These are phyloP conservation scores for Zelonia costaricensis DNA, from an alignment of 208 protist genomes.

Conservation along the genomic window DNA sequence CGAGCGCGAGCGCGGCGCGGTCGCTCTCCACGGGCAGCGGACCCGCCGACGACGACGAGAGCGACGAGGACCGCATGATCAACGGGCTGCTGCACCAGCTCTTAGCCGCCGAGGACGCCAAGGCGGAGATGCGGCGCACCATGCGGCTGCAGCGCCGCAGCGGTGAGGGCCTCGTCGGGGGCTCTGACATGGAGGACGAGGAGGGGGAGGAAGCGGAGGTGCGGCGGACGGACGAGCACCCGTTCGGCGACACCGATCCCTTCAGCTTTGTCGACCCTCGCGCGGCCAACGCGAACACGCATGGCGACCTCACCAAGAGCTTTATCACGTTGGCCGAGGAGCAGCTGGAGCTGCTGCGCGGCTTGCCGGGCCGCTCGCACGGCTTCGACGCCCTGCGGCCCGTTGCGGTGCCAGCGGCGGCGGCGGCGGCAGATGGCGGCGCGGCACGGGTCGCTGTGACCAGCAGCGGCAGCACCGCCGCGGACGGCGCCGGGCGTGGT, in stretches of 20 bases:
- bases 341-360: conserved; percentile 24
- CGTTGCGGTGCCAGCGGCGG: not conserved
- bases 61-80: conserved; percentile 11
- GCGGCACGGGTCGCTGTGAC: not conserved
- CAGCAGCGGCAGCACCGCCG: not conserved
- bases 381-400: conserved; percentile 21
- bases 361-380: conserved; percentile 15
- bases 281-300: not conserved
- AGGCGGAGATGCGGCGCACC: conserved; percentile 11
- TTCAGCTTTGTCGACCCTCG: not conserved
- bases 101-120: conserved; percentile 17
- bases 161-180: not conserved
- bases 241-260: not conserved
- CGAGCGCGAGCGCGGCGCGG: not conserved
- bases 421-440: not conserved
- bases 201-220: not conserved
- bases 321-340: conserved; percentile 7
- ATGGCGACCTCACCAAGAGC: conserved; percentile 2
- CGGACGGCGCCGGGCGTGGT: too few species aligned
- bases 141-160: conserved; percentile 6
- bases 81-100: conserved; percentile 21
- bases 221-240: not conserved
- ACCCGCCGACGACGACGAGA: not conserved
- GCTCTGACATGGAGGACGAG: not conserved
- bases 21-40: not conserved